Percentiles rank a stretch among this genome's conserved stretches.
Conservation (phyloP, 139 green algal species). For the Diplosphaera chodatii region DNA sequence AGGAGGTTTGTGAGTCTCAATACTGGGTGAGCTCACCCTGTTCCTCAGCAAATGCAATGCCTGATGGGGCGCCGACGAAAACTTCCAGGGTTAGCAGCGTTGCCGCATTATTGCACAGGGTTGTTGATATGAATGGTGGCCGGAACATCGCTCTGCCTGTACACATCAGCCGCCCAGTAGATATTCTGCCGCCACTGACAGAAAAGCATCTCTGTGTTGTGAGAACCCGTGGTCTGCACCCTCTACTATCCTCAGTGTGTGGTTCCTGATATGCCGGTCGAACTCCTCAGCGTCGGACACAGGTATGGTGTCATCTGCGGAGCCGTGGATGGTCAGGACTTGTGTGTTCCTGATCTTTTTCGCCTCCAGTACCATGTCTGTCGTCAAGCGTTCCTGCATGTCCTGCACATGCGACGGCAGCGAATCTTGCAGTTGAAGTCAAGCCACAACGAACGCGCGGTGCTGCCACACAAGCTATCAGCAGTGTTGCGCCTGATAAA, state of each 20-base stretch:
- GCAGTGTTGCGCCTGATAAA: too few species aligned
- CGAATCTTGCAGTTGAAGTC: too few species aligned
- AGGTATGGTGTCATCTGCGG: constrained; percentile 39
- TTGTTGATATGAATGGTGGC: too few species aligned
- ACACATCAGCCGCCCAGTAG: not conserved
- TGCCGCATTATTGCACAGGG: too few species aligned
- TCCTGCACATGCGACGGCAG: constrained; percentile 5
- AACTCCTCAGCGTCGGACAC: constrained; percentile 36
- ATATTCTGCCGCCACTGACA: not conserved
- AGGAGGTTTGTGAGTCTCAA: too few species aligned
- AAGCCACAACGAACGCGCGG: too few species aligned
- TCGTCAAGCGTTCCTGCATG: constrained; percentile 27
- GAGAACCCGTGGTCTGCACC: constrained; percentile 50
- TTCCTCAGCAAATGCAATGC: too few species aligned
- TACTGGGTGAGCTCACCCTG: too few species aligned
- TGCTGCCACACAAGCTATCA: too few species aligned
- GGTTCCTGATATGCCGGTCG: constrained; percentile 8
- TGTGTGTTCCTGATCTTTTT: constrained; percentile 22
- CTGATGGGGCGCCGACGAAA: too few species aligned
- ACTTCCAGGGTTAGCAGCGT: too few species aligned
- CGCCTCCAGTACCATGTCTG: constrained; percentile 28
- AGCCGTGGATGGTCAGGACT: constrained; percentile 55
- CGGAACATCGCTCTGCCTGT: too few species aligned
- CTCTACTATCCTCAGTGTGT: constrained; percentile 27
- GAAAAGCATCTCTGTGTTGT: not conserved